Conservation (phyloP, 306 rosid species). For the Sphenostylis stenocarpa region DNA sequence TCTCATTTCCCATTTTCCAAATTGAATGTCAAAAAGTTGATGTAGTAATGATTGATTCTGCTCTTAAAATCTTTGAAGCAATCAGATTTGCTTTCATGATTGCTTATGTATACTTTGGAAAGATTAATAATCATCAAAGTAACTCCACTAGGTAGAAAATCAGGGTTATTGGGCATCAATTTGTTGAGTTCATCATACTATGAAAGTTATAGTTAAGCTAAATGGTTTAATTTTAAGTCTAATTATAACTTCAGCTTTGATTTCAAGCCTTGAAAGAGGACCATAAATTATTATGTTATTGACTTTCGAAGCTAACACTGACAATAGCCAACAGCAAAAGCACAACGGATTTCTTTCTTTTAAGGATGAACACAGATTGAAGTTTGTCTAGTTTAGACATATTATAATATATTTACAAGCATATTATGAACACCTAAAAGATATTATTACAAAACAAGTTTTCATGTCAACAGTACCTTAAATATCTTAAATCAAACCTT, state of each 20-base stretch:
- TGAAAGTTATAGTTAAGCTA: slow-evolving; percentile 48
- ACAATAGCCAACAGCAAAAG: too few relatives aligned
- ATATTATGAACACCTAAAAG: too few relatives aligned
- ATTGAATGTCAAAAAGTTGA: not conserved
- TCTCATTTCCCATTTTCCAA: not conserved
- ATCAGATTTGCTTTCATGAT: slow-evolving; percentile 8
- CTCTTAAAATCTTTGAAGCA: not conserved
- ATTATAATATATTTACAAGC: not conserved
- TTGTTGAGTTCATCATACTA: slow-evolving; percentile 25
- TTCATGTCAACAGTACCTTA: not conserved
- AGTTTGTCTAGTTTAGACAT: not conserved
- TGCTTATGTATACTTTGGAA: slow-evolving; percentile 8
- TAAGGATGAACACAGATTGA: not conserved
- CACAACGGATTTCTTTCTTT: not conserved
- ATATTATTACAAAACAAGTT: too few relatives aligned
- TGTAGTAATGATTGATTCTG: not conserved
- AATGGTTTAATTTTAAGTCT: slow-evolving; percentile 34
- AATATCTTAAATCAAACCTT: too few relatives aligned
- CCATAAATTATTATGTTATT: not conserved
- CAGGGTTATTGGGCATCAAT: not conserved
- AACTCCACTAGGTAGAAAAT: slow-evolving; percentile 42
- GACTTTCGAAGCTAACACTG: slow-evolving; percentile 5
- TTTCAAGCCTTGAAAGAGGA: slow-evolving; percentile 20
- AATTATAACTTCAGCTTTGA: slow-evolving; percentile 42
- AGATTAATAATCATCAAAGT: slow-evolving; percentile 24